Base-by-base conservation (phyloP, 225 moss, liverwort and hornwort genomes). In the Bryoerythrophyllum caledonicum region DNA sequence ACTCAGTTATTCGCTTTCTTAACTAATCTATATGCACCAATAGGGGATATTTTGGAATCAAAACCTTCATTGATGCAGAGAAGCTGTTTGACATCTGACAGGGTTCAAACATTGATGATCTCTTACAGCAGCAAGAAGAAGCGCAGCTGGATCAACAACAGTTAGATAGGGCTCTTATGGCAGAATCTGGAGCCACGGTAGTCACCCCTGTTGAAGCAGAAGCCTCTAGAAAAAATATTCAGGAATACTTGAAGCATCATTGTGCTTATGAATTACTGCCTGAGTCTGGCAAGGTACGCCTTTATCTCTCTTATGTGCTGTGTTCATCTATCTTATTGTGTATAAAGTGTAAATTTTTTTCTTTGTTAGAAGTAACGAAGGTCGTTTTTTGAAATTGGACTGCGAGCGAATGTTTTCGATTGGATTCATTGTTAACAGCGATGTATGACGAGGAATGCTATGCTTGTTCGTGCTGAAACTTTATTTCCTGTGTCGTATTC, bases 191-290 rank as follows among this genome's bases (percentile, higher is more conserved):
- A 64, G 86, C 88, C 9, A 86, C 89, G 28, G 82, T 89, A 26
- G 81, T 93, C 59, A 81, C 90, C 40, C 73, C 86, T 69, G 90
- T 91, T 41, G 97, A 95, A 82, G 91, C 93, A 4, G 72, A 85
- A 76, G 90, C 85, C 59, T 93, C 95, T 71, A 87, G 85, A 21
- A 91, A 99, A 70, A 90, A 87, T 59, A 99, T 99, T 80, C 83
- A 90, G 65, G 93, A 99, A 65, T 94, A 91, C 83, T 87, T 99
- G 65, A 93, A 90, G 51, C 88, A 82, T 11, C 91, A 99, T 73
- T 87, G 88, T 69, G 97, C 93, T 10, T 95, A 94, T 80, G 97
- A 99, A 60, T 83, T 99, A 82, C 86, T 99, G 76, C 97, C 95
- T 38, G 94, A 95, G 79, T 99, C 95, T 74, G 97, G 95, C 87